phyloP scores from a whole-genome alignment of 805 yeast species.

The Pichia nakasei region DNA sequence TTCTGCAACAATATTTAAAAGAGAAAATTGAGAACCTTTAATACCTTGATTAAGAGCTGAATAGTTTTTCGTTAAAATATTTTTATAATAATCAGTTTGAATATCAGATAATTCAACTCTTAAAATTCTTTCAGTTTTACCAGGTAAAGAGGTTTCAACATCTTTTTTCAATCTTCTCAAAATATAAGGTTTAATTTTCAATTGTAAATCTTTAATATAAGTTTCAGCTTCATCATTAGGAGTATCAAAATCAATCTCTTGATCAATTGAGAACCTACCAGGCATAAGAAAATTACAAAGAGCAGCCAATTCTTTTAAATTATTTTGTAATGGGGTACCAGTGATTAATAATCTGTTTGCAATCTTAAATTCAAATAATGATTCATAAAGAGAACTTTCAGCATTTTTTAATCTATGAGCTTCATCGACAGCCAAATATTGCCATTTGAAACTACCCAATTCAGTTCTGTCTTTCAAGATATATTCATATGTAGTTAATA shows the following conservation, averaged over 20 bases:
- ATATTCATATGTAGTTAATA: conserved; percentile 92
- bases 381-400: conserved; percentile 86
- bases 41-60: conserved; percentile 83
- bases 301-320: conserved; percentile 91
- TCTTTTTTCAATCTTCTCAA: conserved; percentile 91
- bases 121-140: conserved; percentile 89
- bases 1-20: conserved; percentile 89
- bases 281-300: conserved; percentile 94
- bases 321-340: conserved; percentile 97
- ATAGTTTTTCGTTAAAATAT: conserved; percentile 86
- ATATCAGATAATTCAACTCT: conserved; percentile 92
- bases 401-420: conserved; percentile 95
- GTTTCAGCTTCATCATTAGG: conserved; percentile 83
- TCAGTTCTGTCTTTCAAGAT: conserved; percentile 81
- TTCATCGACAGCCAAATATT: conserved; percentile 94
- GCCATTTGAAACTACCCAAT: conserved; percentile 85
- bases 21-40: conserved; percentile 70
- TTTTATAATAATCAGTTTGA: conserved; percentile 92
- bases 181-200: conserved; percentile 82
- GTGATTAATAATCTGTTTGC: conserved; percentile 83
- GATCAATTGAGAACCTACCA: conserved; percentile 80
- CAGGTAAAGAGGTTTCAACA: conserved; percentile 93
- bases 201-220: conserved; percentile 79
- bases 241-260: conserved; percentile 89
- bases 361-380: conserved; percentile 72